A percentile compares a stretch with the other conserved stretches of the same genome.
phyloP scores from a whole-genome alignment of 768 basidiomycete species.

The Naganishia antarctica region DNA sequence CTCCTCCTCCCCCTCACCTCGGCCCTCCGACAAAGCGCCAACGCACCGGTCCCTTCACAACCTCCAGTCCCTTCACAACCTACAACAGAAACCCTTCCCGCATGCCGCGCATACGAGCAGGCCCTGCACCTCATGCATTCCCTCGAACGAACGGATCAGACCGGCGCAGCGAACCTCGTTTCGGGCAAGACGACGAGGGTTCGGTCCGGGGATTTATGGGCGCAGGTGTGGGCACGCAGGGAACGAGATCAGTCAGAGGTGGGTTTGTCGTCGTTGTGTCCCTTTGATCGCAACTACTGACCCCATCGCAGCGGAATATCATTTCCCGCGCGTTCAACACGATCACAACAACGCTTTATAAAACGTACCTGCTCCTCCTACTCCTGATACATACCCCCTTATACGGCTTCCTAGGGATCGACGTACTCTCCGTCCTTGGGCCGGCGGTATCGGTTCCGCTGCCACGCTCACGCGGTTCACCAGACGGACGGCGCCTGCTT shows the following conservation, averaged over 20 bases:
- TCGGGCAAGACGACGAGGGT: background rate
- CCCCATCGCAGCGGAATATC: too few species aligned
- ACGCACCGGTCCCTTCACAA: too few species aligned
- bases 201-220: background rate
- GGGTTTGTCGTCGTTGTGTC: too few species aligned
- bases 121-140: conserved; percentile 1
- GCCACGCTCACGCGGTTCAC: background rate
- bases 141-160: background rate
- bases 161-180: background rate
- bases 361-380: conserved; percentile 1
- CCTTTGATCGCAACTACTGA: too few species aligned
- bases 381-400: background rate
- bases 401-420: conserved; percentile 10
- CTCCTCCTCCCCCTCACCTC: background rate
- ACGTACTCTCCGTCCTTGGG: background rate
- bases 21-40: too few species aligned
- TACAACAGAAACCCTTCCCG: too few species aligned
- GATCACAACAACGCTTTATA: background rate
- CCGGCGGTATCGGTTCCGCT: background rate
- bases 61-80: too few species aligned
- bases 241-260: too few species aligned
- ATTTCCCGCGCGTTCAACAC: too few species aligned
- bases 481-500: conserved; percentile 20
- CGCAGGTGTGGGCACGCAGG: background rate
- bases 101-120: background rate